A percentile compares a stretch with the other conserved stretches of the same genome.
These are phyloP conservation scores for Rhodofomes roseus DNA, from an alignment of 1,284 basidiomycete species.

Conservation along the genomic window DNA sequence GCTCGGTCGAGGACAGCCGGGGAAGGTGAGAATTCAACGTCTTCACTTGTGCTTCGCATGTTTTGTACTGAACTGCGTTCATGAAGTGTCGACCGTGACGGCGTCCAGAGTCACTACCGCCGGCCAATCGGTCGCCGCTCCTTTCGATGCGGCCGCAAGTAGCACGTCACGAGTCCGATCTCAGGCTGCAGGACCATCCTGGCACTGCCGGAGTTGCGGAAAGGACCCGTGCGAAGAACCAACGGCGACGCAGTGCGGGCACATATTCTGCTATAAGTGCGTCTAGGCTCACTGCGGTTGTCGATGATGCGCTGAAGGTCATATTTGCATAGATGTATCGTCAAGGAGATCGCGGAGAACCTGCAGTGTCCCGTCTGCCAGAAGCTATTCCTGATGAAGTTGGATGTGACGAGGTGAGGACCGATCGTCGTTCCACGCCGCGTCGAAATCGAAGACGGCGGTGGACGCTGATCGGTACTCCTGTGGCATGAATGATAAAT, in stretches of 20 bases:
- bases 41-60: too few relatives aligned
- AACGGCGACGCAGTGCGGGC: slow-evolving; percentile 28
- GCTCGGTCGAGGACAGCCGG: too few relatives aligned
- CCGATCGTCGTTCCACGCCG: too few relatives aligned
- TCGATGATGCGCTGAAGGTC: not conserved
- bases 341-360: slow-evolving; percentile 23
- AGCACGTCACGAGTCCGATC: too few relatives aligned
- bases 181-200: slow-evolving; percentile 10
- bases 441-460: too few relatives aligned
- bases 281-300: not conserved
- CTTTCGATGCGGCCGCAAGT: too few relatives aligned
- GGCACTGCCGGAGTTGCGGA: slow-evolving; percentile 28
- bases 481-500: too few relatives aligned
- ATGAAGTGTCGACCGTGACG: too few relatives aligned
- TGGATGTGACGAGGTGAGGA: too few relatives aligned
- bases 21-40: too few relatives aligned
- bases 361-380: slow-evolving; percentile 26
- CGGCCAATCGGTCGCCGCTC: not conserved
- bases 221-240: slow-evolving; percentile 24
- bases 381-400: slow-evolving; percentile 23
- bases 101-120: not conserved
- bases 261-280: slow-evolving; percentile 29
- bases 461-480: too few relatives aligned
- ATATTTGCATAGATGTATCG: slow-evolving; percentile 23
- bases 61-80: too few relatives aligned